phyloP scores from a whole-genome alignment of 2,329 filamentous ascomycete genomes.

The Torrubiella hemipterigena region DNA sequence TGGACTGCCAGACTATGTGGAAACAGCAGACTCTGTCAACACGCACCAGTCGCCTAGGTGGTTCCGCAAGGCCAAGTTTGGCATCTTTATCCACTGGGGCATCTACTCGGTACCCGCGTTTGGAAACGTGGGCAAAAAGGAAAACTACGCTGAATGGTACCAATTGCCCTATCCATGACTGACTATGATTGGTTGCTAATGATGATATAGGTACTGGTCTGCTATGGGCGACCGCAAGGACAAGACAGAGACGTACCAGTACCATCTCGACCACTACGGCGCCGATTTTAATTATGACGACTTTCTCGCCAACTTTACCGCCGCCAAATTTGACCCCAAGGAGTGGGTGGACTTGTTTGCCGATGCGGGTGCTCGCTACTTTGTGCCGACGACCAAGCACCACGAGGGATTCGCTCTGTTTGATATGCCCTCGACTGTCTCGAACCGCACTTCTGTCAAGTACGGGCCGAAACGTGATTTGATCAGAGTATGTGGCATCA shows the following conservation, averaged over 20 bases:
- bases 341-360: conserved; percentile 41
- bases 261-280: conserved; percentile 37
- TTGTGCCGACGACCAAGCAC: conserved; percentile 33
- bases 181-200: background rate
- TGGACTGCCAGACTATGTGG: conserved; percentile 1
- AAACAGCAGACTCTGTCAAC: conserved; percentile 2
- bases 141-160: conserved; percentile 31
- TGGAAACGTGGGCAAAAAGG: conserved; percentile 28
- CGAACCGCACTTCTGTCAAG: conserved; percentile 26
- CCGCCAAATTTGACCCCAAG: conserved; percentile 33
- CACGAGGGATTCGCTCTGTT: conserved; percentile 33
- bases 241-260: conserved; percentile 21
- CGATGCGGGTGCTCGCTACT: conserved; percentile 36
- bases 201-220: conserved; percentile 7
- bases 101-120: conserved; percentile 42
- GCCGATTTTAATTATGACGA: conserved; percentile 41
- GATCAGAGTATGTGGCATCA: background rate
- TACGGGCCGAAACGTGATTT: conserved; percentile 21
- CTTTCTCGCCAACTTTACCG: conserved; percentile 40
- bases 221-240: conserved; percentile 25
- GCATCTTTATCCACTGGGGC: conserved; percentile 51
- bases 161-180: conserved; percentile 10
- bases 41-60: conserved; percentile 32
- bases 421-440: conserved; percentile 20
- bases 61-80: conserved; percentile 43